Percentiles rank a stretch among this genome's conserved stretches.
These are phyloP conservation scores for Kodamaea kakaduensis DNA, from an alignment of 805 yeast species.

Conservation along the genomic window DNA sequence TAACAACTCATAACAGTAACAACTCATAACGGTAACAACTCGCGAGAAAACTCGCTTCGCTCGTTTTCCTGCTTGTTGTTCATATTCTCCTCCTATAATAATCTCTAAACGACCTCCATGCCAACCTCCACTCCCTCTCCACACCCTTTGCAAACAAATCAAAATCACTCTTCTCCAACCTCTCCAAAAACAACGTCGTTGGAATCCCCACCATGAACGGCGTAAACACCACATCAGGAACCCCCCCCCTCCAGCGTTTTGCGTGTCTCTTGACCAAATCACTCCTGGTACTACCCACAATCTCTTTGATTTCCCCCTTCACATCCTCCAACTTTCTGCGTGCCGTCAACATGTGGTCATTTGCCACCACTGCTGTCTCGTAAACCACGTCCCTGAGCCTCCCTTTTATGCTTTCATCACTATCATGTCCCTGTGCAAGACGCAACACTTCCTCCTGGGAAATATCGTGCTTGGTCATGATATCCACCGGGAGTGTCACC, in stretches of 20 bases:
- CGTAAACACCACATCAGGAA: conserved; percentile 62
- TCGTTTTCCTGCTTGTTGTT: conserved; percentile 1
- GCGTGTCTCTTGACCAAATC: conserved; percentile 22
- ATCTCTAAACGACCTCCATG: conserved; percentile 53
- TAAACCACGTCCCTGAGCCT: conserved; percentile 56
- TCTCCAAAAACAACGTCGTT: conserved; percentile 54
- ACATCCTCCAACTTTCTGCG: conserved; percentile 46
- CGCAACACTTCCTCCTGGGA: conserved; percentile 64
- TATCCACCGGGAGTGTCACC: conserved; percentile 60
- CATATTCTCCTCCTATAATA: conserved; percentile 40
- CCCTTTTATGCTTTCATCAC: conserved; percentile 25
- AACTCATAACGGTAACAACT: no score
- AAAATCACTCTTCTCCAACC: conserved; percentile 60
- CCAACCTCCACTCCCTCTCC: conserved; percentile 59
- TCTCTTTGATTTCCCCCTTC: conserved; percentile 31
- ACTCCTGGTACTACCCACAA: conserved; percentile 8
- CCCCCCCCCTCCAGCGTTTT: conserved; percentile 38
- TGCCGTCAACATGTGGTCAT: conserved; percentile 75
- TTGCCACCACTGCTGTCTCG: conserved; percentile 69
- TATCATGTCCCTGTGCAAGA: conserved; percentile 40
- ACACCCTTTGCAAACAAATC: conserved; percentile 49
- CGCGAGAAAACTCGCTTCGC: conserved; percentile 1
- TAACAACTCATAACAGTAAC: no score
- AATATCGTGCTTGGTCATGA: conserved; percentile 48
- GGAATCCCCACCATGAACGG: conserved; percentile 72